phyloP scores from a whole-genome alignment of 2,329 filamentous ascomycete species.

The Calonectria pauciramosa region DNA sequence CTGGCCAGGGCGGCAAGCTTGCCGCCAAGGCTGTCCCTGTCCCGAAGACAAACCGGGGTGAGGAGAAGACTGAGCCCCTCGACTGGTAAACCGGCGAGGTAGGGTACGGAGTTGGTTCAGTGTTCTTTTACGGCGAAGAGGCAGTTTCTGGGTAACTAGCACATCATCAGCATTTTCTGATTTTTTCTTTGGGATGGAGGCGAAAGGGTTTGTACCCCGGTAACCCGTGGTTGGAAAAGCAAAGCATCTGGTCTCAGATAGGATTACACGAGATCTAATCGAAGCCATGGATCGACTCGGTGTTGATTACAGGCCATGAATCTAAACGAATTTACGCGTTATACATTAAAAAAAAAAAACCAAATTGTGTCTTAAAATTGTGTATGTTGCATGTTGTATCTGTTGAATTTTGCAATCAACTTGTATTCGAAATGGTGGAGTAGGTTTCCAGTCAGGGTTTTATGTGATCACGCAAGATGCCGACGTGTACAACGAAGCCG shows the following conservation, averaged over 20 bases:
- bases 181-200: constrained; percentile 29
- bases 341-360: constrained; percentile 11
- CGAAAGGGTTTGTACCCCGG: constrained; percentile 27
- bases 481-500: constrained; percentile 88
- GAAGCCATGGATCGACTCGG: constrained; percentile 29
- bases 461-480: constrained; percentile 66
- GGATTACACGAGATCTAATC: constrained; percentile 29
- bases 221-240: constrained; percentile 30
- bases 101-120: constrained; percentile 20
- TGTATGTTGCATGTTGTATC: background rate
- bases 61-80: constrained; percentile 85
- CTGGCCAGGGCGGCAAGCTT: constrained; percentile 67
- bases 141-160: constrained; percentile 32
- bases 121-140: constrained; percentile 42
- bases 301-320: constrained; percentile 28
- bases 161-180: constrained; percentile 40
- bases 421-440: background rate
- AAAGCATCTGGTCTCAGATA: constrained; percentile 23
- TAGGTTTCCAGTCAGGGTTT: background rate
- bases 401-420: background rate
- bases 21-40: constrained; percentile 76
- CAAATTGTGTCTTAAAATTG: background rate
- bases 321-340: constrained; percentile 23
- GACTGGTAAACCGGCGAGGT: constrained; percentile 75
- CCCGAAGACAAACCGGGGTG: constrained; percentile 89